Conservation (phyloP, 139 green algal species). For the Bryopsis sp. region DNA sequence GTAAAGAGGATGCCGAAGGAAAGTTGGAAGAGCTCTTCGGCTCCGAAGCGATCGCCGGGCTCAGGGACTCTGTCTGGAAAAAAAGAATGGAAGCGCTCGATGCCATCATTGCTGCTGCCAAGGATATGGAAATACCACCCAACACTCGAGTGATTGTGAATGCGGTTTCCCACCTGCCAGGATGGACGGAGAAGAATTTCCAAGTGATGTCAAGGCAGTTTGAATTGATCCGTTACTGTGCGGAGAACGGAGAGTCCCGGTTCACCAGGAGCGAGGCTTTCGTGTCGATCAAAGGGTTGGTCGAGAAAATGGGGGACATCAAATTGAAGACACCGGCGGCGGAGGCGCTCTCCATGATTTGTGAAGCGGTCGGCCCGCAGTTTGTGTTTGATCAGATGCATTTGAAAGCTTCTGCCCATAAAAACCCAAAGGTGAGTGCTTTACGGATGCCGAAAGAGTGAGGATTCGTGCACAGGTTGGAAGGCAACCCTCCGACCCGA, state of each 20-base stretch:
- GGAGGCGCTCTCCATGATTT: constrained; percentile 53
- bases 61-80: constrained; percentile 80
- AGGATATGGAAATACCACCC: constrained; percentile 25
- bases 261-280: constrained; percentile 54
- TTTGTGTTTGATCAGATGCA: constrained; percentile 77
- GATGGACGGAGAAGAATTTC: constrained; percentile 95
- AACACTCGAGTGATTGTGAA: constrained; percentile 45
- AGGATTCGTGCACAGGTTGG: too few relatives aligned
- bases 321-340: constrained; percentile 30
- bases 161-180: constrained; percentile 55
- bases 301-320: constrained; percentile 49
- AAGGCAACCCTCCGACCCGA: too few relatives aligned
- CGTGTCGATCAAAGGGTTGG: constrained; percentile 56
- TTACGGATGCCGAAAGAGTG: too few relatives aligned
- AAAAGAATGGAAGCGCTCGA: constrained; percentile 71
- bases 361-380: constrained; percentile 73
- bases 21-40: constrained; percentile 44
- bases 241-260: constrained; percentile 18
- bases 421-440: constrained; percentile 86
- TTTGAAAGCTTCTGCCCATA: constrained; percentile 68
- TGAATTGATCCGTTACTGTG: constrained; percentile 58
- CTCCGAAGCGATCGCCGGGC: constrained; percentile 37
- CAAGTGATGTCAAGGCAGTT: constrained; percentile 87
- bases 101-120: constrained; percentile 34
- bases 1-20: constrained; percentile 38